Evolutionary conservation across 179 eudicot species (phyloP), one percentile per base, ranked within the genome.

Genomic region (Sideroxylon spinosum): DNA sequence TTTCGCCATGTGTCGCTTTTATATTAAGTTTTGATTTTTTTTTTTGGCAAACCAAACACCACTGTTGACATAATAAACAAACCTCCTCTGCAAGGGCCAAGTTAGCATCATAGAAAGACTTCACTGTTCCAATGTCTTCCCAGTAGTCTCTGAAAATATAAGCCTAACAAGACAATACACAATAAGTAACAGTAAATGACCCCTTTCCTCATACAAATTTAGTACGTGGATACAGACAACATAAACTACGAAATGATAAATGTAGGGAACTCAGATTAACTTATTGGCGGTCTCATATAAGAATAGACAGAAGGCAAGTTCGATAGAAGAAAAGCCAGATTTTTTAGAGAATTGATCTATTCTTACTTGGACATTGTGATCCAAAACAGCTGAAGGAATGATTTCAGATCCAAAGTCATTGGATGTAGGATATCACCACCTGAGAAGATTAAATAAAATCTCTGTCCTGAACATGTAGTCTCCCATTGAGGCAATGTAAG

Each of bases 401-500:
- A 87, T 82, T 77, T 87, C 89, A 12, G 87, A 87, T 11, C 89
- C 89, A 57, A 87, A 87, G 74, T 87, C 89, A 76, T 87, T 87
- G 17, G 87, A 77, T 4, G 81, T 85, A 9, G 89, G 87, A 80
- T 84, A 85, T 72, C 85, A 70, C 83, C 86, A 76, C 67, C 28
- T 80, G 22, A 93, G 82, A 72, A 93, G 91, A 73, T 90, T 88
- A 73, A 92, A 87, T 32, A 93, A 80, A 20, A 89, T 87, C 61
- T 92, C 91, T 76, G 85, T 92, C 79, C 68, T 90, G 61, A 93
- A 93, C 49, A 90, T 92, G 69, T 93, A 93, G 25, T 92, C 92
- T 68, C 98, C 98, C 98, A 93, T 93, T 22, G 98, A 93, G 77
- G 97, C 98, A 80, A 92, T 88, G 84, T 89, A 90, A 16, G 95